Conservation (phyloP, 1,284 basidiomycete species). For the Phellopilus nigrolimitatus region DNA sequence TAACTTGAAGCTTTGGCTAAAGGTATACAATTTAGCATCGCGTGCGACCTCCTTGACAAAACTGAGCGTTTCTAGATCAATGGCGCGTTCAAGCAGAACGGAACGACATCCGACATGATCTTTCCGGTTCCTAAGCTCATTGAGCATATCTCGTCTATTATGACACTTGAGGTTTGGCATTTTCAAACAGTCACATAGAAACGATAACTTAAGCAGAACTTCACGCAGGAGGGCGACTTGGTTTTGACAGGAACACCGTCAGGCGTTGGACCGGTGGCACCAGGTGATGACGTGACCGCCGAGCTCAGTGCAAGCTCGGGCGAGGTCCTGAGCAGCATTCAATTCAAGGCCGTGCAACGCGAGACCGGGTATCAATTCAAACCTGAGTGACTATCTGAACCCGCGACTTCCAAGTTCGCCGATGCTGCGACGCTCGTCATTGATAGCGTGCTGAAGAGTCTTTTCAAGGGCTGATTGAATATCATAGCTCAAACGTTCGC, state of each 20-base stretch:
- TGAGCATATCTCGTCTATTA: conserved; percentile 90
- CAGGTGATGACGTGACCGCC: conserved; percentile 81
- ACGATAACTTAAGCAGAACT: background rate
- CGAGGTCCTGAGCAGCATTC: conserved; percentile 56
- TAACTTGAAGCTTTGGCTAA: conserved; percentile 72
- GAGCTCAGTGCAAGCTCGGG: conserved; percentile 55
- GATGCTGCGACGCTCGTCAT: conserved; percentile 12
- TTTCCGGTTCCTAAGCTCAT: conserved; percentile 90
- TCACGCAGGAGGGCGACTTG: conserved; percentile 76
- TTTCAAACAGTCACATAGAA: background rate
- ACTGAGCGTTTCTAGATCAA: conserved; percentile 60
- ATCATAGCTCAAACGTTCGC: background rate
- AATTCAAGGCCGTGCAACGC: conserved; percentile 63
- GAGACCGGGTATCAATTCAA: conserved; percentile 67
- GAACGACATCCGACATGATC: conserved; percentile 88
- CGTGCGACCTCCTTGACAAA: background rate
- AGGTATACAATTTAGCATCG: too few species aligned
- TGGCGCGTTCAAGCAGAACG: conserved; percentile 78
- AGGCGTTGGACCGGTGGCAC: conserved; percentile 77
- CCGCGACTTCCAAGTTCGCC: conserved; percentile 5
- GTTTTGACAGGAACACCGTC: conserved; percentile 87
- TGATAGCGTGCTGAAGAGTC: conserved; percentile 8
- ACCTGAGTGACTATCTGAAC: conserved; percentile 16
- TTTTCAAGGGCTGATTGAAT: conserved; percentile 7
- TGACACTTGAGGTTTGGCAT: conserved; percentile 80